Evolutionary conservation across 495 filamentous ascomycete genomes (phyloP).

Genomic region (Amniculicola lignicola): DNA sequence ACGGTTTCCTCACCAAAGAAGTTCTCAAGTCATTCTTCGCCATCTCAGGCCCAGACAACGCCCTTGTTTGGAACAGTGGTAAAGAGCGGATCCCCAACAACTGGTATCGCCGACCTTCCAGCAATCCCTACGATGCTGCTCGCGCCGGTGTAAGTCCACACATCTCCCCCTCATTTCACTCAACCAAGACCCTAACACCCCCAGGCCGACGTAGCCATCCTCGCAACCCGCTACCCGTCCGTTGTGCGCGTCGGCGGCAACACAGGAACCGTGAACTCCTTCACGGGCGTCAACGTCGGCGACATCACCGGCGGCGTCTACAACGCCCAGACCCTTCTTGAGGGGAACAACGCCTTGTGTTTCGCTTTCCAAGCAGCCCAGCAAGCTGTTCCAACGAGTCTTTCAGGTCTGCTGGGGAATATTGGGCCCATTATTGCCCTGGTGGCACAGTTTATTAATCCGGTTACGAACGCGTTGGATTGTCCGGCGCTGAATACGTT

Average conservation of each 20-base stretch:
- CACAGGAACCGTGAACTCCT: constrained; percentile 54
- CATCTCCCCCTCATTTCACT: background rate
- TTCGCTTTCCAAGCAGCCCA: constrained; percentile 30
- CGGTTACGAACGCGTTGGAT: constrained; percentile 18
- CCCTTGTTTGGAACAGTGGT: constrained; percentile 25
- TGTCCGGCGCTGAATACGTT: constrained; percentile 21
- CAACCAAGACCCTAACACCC: background rate
- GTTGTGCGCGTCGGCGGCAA: constrained; percentile 55
- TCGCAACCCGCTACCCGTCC: constrained; percentile 31
- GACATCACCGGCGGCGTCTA: constrained; percentile 50
- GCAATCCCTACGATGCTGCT: constrained; percentile 5
- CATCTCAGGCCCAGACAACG: constrained; percentile 1
- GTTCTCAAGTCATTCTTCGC: constrained; percentile 11
- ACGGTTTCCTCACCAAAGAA: constrained; percentile 24
- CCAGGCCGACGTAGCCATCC: constrained; percentile 40
- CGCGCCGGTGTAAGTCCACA: constrained; percentile 1
- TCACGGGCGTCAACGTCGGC: constrained; percentile 50
- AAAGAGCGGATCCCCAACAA: constrained; percentile 52
- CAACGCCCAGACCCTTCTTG: constrained; percentile 28
- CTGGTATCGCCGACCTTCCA: constrained; percentile 52
- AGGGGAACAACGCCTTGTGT: constrained; percentile 35
- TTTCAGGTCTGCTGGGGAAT: background rate
- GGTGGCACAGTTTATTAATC: constrained; percentile 19
- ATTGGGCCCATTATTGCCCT: constrained; percentile 16
- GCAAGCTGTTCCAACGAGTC: constrained; percentile 13